These are phyloP conservation scores for Apiospora pterosperma DNA, from an alignment of 2,329 filamentous ascomycete species.

Conservation along the genomic window DNA sequence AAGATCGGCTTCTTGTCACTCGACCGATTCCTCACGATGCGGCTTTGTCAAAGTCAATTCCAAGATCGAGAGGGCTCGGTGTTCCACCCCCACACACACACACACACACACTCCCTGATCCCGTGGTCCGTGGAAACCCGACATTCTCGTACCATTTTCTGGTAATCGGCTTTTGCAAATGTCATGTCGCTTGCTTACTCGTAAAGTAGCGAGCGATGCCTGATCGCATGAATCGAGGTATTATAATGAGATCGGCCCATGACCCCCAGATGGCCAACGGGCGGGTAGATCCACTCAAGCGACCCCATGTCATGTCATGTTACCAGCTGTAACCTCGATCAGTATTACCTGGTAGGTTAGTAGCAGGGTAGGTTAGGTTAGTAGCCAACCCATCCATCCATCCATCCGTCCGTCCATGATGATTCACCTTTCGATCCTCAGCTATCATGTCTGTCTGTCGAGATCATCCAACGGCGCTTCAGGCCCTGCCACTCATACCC, in stretches of 20 bases:
- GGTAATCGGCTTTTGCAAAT: not conserved
- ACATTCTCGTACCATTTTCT: not conserved
- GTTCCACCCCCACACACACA: no score
- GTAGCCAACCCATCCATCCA: no score
- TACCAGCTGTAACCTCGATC: no score
- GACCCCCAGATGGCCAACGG: no score
- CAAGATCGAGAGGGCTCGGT: not conserved
- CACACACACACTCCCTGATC: no score
- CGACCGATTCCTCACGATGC: not conserved
- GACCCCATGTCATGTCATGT: no score
- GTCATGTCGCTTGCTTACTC: not conserved
- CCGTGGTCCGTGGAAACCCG: not conserved
- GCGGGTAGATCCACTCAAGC: no score
- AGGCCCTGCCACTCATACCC: conserved; percentile 12
- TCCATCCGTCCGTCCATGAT: no score
- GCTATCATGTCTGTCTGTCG: conserved; percentile 2
- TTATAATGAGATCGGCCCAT: not conserved
- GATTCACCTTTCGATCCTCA: not conserved
- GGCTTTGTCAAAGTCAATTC: not conserved
- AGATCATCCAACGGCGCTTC: conserved; percentile 16
- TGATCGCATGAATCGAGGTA: not conserved
- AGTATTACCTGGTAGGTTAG: no score
- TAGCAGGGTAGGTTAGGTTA: no score
- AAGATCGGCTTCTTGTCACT: not conserved
- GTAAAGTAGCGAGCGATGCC: no score